Evolutionary conservation across 148 eudicot genomes (phyloP).

Genomic region (Vaccinium macrocarpon): DNA sequence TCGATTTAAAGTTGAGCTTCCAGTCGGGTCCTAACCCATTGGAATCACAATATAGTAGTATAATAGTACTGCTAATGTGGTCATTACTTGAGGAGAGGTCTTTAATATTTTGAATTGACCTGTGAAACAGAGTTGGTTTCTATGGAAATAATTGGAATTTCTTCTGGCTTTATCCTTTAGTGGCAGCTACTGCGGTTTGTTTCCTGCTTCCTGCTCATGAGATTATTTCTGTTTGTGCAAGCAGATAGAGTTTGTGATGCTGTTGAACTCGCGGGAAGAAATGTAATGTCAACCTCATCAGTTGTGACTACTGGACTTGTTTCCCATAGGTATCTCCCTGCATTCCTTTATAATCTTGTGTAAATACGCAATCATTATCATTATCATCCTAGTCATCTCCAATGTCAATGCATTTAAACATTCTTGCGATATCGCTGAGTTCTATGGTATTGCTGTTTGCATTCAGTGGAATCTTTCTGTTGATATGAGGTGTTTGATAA

Average conservation of each 20-base stretch:
- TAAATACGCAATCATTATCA: not conserved
- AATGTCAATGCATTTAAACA: not conserved
- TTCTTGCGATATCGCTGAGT: not conserved
- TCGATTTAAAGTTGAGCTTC: not conserved
- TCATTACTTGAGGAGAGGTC: not conserved
- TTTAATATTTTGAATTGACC: not conserved
- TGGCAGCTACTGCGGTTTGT: not conserved
- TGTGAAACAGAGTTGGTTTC: not conserved
- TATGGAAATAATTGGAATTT: not conserved
- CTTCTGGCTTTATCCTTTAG: constrained; percentile 3
- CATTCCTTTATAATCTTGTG: not conserved
- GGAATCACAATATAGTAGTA: too few species aligned
- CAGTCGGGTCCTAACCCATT: not conserved
- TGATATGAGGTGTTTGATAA: not conserved
- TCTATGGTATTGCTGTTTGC: not conserved
- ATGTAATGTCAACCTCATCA: constrained; percentile 70
- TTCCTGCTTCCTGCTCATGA: constrained; percentile 7
- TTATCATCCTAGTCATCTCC: not conserved
- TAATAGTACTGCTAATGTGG: not conserved
- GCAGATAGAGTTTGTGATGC: constrained; percentile 81
- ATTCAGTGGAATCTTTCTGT: not conserved
- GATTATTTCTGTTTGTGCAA: not conserved
- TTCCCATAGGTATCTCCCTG: constrained; percentile 39
- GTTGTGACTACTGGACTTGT: constrained; percentile 69
- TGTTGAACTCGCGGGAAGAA: constrained; percentile 72